These are phyloP conservation scores for Spathaspora hagerdaliae DNA, from an alignment of 805 yeast species.

Conservation along the genomic window DNA sequence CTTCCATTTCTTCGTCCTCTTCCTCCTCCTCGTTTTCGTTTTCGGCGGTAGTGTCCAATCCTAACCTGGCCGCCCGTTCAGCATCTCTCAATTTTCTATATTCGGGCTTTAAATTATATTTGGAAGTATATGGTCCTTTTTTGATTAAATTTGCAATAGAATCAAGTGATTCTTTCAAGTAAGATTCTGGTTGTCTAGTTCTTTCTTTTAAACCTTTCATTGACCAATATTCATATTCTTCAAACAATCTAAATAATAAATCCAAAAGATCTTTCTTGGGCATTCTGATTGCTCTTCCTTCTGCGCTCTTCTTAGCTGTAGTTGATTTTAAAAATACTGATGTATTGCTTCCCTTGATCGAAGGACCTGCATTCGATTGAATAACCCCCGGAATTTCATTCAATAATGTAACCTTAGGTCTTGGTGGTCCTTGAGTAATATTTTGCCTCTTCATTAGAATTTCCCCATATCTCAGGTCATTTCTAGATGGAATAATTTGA, in stretches of 20 bases:
- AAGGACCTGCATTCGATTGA: slow-evolving; percentile 82
- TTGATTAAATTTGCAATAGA: slow-evolving; percentile 84
- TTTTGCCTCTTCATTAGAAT: slow-evolving; percentile 50
- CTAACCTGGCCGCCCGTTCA: slow-evolving; percentile 65
- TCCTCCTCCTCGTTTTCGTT: slow-evolving; percentile 60
- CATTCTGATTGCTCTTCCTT: slow-evolving; percentile 90
- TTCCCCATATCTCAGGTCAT: slow-evolving; percentile 66
- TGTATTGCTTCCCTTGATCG: slow-evolving; percentile 62
- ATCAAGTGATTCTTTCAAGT: slow-evolving; percentile 85
- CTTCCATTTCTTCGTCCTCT: slow-evolving; percentile 77
- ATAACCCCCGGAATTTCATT: slow-evolving; percentile 84
- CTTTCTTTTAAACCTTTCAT: slow-evolving; percentile 90
- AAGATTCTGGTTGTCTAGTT: slow-evolving; percentile 93
- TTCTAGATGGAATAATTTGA: slow-evolving; percentile 73
- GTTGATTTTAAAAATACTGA: slow-evolving; percentile 58
- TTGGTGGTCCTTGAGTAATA: slow-evolving; percentile 46
- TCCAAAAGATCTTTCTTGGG: slow-evolving; percentile 90
- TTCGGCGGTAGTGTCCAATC: slow-evolving; percentile 37
- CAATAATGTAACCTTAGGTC: slow-evolving; percentile 66
- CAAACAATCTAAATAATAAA: slow-evolving; percentile 81
- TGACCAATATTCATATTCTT: slow-evolving; percentile 95
- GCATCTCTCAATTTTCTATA: slow-evolving; percentile 76
- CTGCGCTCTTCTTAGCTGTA: slow-evolving; percentile 44
- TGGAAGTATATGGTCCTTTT: slow-evolving; percentile 93
- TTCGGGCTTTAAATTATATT: slow-evolving; percentile 86